Conservation (phyloP, 192 early-diverging fungal genomes). For the Chytriomyces hyalinus region DNA sequence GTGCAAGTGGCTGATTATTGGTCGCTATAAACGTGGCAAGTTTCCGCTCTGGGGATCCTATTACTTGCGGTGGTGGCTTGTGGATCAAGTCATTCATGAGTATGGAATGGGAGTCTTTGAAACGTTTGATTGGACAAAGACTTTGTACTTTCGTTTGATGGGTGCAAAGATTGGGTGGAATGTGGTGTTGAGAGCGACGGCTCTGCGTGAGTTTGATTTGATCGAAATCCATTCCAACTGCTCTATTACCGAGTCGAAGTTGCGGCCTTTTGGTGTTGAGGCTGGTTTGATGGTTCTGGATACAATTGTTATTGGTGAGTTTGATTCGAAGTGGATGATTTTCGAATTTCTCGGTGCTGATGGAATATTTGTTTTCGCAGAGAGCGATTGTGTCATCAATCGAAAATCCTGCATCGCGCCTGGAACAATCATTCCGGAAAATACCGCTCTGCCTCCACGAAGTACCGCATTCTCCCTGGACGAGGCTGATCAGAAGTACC, state of each 20-base stretch:
- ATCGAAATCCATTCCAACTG: conserved; percentile 50
- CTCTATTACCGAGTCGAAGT: conserved; percentile 32
- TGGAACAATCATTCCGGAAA: conserved; percentile 42
- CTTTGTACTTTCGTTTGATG: conserved; percentile 41
- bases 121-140: conserved; percentile 15
- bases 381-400: conserved; percentile 37
- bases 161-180: conserved; percentile 47
- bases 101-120: conserved; percentile 43
- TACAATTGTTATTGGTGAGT: conserved; percentile 43
- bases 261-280: conserved; percentile 47
- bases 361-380: neutral
- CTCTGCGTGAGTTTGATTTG: conserved; percentile 52
- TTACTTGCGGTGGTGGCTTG: conserved; percentile 56
- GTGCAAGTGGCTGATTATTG: conserved; percentile 54
- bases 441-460: conserved; percentile 44
- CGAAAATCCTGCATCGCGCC: conserved; percentile 41
- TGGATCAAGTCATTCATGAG: conserved; percentile 36
- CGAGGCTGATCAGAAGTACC: conserved; percentile 23
- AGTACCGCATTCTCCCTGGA: conserved; percentile 42
- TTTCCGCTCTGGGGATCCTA: conserved; percentile 51
- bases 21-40: conserved; percentile 45
- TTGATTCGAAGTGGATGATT: neutral
- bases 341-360: neutral
- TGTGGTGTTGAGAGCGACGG: conserved; percentile 36
- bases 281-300: conserved; percentile 46